These are phyloP conservation scores for Bauhinia variegata DNA, from an alignment of 306 rosid genomes.

Conservation along the genomic window DNA sequence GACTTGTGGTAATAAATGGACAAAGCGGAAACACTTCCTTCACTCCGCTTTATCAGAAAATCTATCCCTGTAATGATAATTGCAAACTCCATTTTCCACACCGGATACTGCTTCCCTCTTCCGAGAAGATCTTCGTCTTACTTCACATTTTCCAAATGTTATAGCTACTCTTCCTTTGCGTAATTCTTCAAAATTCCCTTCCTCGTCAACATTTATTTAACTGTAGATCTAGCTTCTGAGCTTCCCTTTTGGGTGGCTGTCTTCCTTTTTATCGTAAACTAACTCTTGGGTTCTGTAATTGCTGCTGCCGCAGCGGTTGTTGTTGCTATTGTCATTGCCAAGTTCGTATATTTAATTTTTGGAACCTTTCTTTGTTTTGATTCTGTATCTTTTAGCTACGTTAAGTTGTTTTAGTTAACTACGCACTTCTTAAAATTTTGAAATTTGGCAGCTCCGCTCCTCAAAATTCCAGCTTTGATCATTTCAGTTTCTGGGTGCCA, in stretches of 20 bases:
- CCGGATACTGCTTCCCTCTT: not conserved
- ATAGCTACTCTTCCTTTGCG: conserved; percentile 10
- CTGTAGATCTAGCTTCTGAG: conserved; percentile 13
- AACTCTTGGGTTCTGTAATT: conserved; percentile 1
- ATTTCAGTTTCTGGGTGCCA: conserved; percentile 8
- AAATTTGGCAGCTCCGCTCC: conserved; percentile 6
- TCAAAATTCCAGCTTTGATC: conserved; percentile 9
- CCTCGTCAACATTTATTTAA: conserved; percentile 3
- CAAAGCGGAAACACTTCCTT: not conserved
- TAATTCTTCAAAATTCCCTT: not conserved
- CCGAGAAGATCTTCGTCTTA: conserved; percentile 30
- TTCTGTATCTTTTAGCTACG: not conserved
- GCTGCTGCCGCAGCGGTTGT: not conserved
- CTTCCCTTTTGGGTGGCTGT: conserved; percentile 31
- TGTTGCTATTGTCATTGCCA: not conserved
- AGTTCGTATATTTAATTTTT: not conserved
- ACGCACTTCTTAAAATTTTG: conserved; percentile 18
- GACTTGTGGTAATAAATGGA: not conserved
- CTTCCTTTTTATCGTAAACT: not conserved
- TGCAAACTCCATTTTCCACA: not conserved
- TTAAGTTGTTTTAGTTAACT: conserved; percentile 12
- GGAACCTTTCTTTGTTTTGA: not conserved
- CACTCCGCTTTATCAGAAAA: not conserved
- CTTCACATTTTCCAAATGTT: not conserved
- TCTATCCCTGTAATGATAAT: not conserved